These are phyloP conservation scores for Saitozyma sp. DNA, from an alignment of 768 basidiomycete genomes.

Conservation along the genomic window DNA sequence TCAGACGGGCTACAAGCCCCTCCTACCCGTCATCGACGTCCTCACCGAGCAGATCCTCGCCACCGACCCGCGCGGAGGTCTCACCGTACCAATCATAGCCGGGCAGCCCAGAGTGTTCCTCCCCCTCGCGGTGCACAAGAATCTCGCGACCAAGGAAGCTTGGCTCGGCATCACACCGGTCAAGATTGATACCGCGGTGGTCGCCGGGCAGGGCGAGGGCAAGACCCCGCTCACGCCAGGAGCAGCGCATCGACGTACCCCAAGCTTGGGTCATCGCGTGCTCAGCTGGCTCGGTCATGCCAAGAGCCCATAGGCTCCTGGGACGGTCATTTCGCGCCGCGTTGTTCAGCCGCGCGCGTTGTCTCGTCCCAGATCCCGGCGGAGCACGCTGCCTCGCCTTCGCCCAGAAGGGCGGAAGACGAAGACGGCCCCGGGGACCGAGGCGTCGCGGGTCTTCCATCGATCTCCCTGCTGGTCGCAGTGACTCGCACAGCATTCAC, in stretches of 20 bases:
- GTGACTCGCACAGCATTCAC: too few species aligned
- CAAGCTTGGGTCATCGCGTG: slow-evolving; percentile 24
- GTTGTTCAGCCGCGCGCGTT: too few species aligned
- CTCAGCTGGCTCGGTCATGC: slow-evolving; percentile 24
- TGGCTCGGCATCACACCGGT: too few species aligned
- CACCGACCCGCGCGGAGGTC: slow-evolving; percentile 33
- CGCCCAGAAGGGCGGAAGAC: too few species aligned
- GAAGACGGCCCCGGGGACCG: too few species aligned
- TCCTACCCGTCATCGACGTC: slow-evolving; percentile 41
- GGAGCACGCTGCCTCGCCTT: too few species aligned
- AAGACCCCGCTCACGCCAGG: slow-evolving; percentile 16
- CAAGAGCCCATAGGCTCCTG: too few species aligned
- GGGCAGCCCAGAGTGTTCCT: slow-evolving; percentile 46
- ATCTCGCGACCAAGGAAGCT: slow-evolving; percentile 1
- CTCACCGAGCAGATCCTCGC: slow-evolving; percentile 37
- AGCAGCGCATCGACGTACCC: slow-evolving; percentile 16
- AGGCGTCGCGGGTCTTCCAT: too few species aligned
- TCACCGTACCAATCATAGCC: slow-evolving; percentile 31
- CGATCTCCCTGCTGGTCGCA: too few species aligned
- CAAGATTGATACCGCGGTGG: slow-evolving; percentile 2
- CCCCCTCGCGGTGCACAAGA: slow-evolving; percentile 26
- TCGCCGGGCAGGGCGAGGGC: neutral
- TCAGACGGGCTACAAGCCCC: slow-evolving; percentile 35
- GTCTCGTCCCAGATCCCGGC: too few species aligned
- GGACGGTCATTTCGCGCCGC: too few species aligned